Evolutionary conservation across 2,329 filamentous ascomycete genomes (phyloP).

Genomic region (Aureobasidium zeae): DNA sequence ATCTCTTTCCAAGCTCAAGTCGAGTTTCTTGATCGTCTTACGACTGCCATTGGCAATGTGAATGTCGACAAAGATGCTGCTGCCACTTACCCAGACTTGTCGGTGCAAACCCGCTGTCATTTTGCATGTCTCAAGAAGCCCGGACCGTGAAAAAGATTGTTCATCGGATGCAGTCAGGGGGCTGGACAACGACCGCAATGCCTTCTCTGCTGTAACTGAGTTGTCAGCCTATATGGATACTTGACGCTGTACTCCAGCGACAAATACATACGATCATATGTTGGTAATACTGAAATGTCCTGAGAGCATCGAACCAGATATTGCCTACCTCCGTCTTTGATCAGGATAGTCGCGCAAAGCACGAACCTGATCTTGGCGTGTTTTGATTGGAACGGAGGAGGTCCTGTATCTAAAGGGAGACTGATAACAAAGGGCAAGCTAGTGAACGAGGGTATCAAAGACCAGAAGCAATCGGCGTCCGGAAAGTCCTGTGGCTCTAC

Average conservation of each 20-base stretch:
- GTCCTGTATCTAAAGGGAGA: slow-evolving; percentile 45
- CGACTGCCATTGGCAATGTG: slow-evolving; percentile 43
- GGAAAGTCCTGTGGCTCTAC: slow-evolving; percentile 36
- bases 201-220: slow-evolving; percentile 39
- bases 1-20: slow-evolving; percentile 43
- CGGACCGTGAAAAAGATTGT: slow-evolving; percentile 33
- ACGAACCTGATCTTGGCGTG: slow-evolving; percentile 44
- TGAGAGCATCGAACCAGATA: slow-evolving; percentile 43
- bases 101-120: slow-evolving; percentile 46
- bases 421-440: slow-evolving; percentile 44
- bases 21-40: slow-evolving; percentile 42
- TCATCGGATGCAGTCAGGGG: slow-evolving; percentile 44
- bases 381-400: slow-evolving; percentile 45
- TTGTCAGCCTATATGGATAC: slow-evolving; percentile 3
- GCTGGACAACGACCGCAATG: slow-evolving; percentile 44
- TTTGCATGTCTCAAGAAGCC: slow-evolving; percentile 36
- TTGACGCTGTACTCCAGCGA: neutral
- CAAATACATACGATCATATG: slow-evolving; percentile 41
- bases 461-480: slow-evolving; percentile 38
- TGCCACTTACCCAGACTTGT: slow-evolving; percentile 51
- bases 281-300: slow-evolving; percentile 42
- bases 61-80: slow-evolving; percentile 46
- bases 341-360: slow-evolving; percentile 39
- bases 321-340: slow-evolving; percentile 40
- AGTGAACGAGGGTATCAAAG: slow-evolving; percentile 38